These are phyloP conservation scores for Neopestalotiopsis sp. DNA, from an alignment of 2,329 filamentous ascomycete genomes.

Conservation along the genomic window DNA sequence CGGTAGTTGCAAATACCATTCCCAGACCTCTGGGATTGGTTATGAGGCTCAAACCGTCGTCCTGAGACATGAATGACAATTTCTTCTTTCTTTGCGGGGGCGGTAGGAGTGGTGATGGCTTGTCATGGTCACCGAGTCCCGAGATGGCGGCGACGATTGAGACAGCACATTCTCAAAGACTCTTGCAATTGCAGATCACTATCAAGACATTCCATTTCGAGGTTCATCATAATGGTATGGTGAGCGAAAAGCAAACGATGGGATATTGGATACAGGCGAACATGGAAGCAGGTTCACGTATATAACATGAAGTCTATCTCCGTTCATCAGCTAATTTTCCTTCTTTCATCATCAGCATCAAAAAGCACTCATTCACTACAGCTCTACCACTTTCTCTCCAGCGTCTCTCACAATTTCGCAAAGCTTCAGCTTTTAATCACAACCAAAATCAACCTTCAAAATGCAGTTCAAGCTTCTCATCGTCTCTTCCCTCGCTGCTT, in stretches of 20 bases:
- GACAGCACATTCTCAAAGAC: conserved; percentile 12
- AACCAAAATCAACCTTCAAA: conserved; percentile 32
- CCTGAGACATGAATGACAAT: not conserved
- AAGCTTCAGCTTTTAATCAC: not conserved
- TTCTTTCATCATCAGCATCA: conserved; percentile 10
- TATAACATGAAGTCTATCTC: not conserved
- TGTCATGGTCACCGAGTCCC: not conserved
- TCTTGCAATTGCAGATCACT: conserved; percentile 13
- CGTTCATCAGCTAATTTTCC: not conserved
- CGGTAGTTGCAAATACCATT: not conserved
- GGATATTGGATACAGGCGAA: not conserved
- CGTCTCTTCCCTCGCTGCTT: conserved; percentile 41
- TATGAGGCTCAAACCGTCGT: not conserved
- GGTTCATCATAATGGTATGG: not conserved
- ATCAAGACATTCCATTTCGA: conserved; percentile 17
- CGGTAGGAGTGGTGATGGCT: not conserved
- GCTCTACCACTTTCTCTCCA: not conserved
- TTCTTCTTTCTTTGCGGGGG: not conserved
- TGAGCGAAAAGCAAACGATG: not conserved
- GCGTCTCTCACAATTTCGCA: not conserved
- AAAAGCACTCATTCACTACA: not conserved
- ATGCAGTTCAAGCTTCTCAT: conserved; percentile 49
- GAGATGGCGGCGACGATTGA: not conserved
- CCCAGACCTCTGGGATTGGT: not conserved
- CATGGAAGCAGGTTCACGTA: not conserved